These are phyloP conservation scores for Podospora tetraspora DNA, from an alignment of 495 filamentous ascomycete species.

Conservation along the genomic window DNA sequence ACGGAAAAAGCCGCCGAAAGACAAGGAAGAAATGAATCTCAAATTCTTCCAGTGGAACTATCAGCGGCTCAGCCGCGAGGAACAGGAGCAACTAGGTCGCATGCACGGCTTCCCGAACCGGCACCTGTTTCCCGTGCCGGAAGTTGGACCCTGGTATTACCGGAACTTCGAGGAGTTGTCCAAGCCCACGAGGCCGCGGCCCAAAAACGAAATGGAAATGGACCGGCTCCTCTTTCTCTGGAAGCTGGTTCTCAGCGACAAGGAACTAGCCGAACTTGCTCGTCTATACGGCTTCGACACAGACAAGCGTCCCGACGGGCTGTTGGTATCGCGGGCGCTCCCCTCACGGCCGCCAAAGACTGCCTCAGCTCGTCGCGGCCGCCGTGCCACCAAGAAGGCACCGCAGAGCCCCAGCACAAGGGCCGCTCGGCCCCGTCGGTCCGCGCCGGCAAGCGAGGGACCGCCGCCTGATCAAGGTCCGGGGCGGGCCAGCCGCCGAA, in stretches of 20 bases:
- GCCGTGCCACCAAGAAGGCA: not conserved
- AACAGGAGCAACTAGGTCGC: not conserved
- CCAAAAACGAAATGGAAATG: not conserved
- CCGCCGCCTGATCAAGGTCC: no score
- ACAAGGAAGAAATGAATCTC: not conserved
- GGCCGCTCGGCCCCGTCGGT: no score
- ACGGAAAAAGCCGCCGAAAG: not conserved
- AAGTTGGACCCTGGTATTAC: no score
- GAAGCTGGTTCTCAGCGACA: conserved; percentile 1
- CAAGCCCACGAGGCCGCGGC: not conserved
- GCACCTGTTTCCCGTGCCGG: not conserved
- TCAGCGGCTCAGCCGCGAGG: conserved; percentile 4
- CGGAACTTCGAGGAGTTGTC: not conserved
- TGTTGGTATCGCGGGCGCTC: not conserved
- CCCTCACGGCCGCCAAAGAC: not conserved
- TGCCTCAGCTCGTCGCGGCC: not conserved
- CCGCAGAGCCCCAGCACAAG: not conserved
- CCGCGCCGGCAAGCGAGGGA: not conserved
- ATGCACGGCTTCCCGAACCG: not conserved
- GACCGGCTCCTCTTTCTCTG: not conserved
- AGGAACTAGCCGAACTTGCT: conserved; percentile 2
- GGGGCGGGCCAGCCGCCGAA: not conserved
- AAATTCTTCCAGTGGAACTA: not conserved
- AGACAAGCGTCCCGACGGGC: not conserved
- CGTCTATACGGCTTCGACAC: not conserved